Base-by-base conservation (phyloP, 495 filamentous ascomycete genomes). In the Penicillium flavigenum region DNA sequence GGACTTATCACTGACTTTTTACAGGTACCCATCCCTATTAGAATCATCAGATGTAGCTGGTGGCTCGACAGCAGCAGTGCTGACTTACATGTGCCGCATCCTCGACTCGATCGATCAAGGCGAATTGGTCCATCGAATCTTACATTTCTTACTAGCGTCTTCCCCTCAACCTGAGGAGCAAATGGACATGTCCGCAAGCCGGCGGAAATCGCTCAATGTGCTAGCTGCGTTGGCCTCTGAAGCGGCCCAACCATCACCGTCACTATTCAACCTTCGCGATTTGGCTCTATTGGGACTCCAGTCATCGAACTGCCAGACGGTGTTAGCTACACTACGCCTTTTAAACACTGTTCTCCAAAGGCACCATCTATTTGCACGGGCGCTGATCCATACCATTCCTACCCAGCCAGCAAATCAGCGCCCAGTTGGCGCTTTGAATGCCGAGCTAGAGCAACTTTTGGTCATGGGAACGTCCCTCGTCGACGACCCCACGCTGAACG, bases 31-130 rank as follows among this genome's bases (percentile, higher is more conserved):
- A 29, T 98, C 95, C 8, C 74, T 99, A 20, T 79, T 99, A 10
- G 91, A 99, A 70, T 98, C 95, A 5, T 97, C 94, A 0, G 94
- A 99, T 75, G 84, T 91, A 31, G 91, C 97, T 72, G 95, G 94
- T 32, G 95, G 95, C 36, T 98, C 95, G 2, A 94, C 93, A 5
- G 92, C 97, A 6, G 93, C 94, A 3, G 95, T 98, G 20, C 74
- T 99, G 54, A 98, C 92, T 2, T 98, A 99, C 71, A 81, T 98
- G 26, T 87, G 88, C 53, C 88, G 90, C 53, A 91, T 98, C 53
- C 81, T 99, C 5, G 92, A 96, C 61, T 88, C 88, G 0, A 79
- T 99, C 6, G 89, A 96, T 38, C 89, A 97, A 68, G 88, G 91
- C 6, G 92, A 97, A 62, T 86, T 98, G 66, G 87, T 97, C 47